Conservation (phyloP, 2,329 filamentous ascomycete genomes). For the Colletotrichum sojae region DNA sequence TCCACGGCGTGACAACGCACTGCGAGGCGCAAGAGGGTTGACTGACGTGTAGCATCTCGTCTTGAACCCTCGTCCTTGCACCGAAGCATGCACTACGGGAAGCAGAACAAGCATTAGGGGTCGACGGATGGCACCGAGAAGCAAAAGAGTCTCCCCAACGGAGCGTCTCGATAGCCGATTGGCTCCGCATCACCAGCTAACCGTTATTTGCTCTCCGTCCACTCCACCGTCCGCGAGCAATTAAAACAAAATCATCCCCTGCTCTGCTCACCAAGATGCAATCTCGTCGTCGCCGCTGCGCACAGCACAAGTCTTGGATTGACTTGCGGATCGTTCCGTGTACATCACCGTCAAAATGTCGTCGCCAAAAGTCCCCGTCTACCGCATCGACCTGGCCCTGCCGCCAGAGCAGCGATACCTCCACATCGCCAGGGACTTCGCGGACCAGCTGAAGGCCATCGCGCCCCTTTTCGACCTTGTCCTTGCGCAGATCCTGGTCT, state of each 20-base stretch:
- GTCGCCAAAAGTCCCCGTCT: conserved; percentile 38
- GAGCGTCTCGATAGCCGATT: conserved; percentile 2
- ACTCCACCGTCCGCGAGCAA: conserved; percentile 5
- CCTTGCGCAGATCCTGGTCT: conserved; percentile 49
- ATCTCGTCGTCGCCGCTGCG: neutral
- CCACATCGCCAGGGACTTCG: conserved; percentile 61
- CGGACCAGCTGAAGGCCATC: conserved; percentile 58
- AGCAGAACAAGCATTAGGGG: conserved; percentile 33
- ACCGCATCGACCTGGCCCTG: conserved; percentile 66
- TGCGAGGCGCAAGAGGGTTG: neutral
- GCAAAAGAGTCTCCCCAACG: neutral
- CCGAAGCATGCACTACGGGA: conserved; percentile 4
- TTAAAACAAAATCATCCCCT: neutral
- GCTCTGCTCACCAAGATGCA: neutral
- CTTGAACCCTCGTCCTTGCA: neutral
- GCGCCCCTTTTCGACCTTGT: conserved; percentile 65
- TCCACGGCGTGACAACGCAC: too few relatives aligned
- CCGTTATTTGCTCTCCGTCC: neutral
- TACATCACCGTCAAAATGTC: conserved; percentile 4
- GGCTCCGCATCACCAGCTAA: conserved; percentile 6
- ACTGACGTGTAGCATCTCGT: neutral
- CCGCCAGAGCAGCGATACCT: conserved; percentile 66
- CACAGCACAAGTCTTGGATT: neutral
- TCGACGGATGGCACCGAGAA: conserved; percentile 21
- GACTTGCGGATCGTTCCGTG: neutral